Conservation (phyloP, 2,329 filamentous ascomycete genomes). For the Diaporthe destruens region DNA sequence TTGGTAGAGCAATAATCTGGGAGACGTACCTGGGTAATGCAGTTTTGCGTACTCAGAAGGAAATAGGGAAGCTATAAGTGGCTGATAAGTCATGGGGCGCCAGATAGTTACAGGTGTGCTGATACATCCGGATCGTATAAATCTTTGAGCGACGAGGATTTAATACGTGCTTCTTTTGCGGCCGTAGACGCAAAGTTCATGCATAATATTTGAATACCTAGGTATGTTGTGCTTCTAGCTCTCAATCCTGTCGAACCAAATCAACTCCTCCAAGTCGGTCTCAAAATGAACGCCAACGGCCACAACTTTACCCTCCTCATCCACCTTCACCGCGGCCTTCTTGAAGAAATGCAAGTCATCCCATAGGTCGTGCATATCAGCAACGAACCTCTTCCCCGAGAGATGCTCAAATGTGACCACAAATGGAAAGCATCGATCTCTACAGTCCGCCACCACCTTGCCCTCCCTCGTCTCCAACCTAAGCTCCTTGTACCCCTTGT, state of each 20-base stretch:
- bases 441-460: constrained; percentile 9
- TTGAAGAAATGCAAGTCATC: constrained; percentile 3
- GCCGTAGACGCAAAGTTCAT: neutral
- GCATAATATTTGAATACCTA: too few relatives aligned
- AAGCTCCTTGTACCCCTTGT: constrained; percentile 12
- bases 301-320: neutral
- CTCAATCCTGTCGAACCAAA: constrained; percentile 10
- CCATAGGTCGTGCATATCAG: constrained; percentile 7
- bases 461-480: constrained; percentile 14
- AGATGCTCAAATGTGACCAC: constrained; percentile 7
- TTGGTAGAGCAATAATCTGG: neutral
- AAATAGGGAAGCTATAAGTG: too few relatives aligned
- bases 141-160: neutral
- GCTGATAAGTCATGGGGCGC: too few relatives aligned
- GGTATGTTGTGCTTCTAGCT: neutral
- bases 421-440: constrained; percentile 16
- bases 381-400: neutral
- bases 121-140: neutral
- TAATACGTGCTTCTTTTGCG: neutral
- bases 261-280: constrained; percentile 4
- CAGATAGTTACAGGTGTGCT: neutral
- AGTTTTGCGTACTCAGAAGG: too few relatives aligned
- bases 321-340: constrained; percentile 13
- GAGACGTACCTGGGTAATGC: too few relatives aligned
- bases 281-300: constrained; percentile 10